Percentiles rank a stretch among this genome's conserved stretches.
Conservation (phyloP, 495 filamentous ascomycete species). For the Pseudomonodictys pantanalensis region DNA sequence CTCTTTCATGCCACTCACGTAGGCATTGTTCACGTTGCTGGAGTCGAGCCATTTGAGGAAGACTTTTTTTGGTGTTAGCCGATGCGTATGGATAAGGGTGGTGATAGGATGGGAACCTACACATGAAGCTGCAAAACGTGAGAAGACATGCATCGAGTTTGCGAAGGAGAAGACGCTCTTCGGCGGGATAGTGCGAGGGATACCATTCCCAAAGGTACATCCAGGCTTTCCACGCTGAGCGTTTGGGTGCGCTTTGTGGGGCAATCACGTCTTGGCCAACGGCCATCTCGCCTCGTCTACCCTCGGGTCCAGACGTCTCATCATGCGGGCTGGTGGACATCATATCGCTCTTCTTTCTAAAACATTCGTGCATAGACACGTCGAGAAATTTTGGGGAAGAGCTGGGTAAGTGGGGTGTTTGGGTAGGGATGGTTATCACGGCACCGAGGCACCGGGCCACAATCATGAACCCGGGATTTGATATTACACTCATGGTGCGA, state of each 20-base stretch:
- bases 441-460: too few relatives aligned
- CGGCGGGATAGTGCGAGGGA: conserved; percentile 21
- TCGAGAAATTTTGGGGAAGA: too few relatives aligned
- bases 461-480: too few relatives aligned
- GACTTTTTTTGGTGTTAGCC: conserved; percentile 24
- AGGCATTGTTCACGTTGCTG: conserved; percentile 70
- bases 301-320: background rate
- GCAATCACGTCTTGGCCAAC: conserved; percentile 7
- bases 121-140: conserved; percentile 43
- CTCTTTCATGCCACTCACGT: conserved; percentile 65
- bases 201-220: conserved; percentile 28
- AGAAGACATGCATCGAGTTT: conserved; percentile 43
- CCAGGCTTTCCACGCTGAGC: conserved; percentile 20
- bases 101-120: conserved; percentile 20
- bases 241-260: conserved; percentile 16
- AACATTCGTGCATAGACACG: too few relatives aligned
- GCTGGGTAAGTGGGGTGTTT: too few relatives aligned
- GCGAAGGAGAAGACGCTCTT: conserved; percentile 29
- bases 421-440: too few relatives aligned
- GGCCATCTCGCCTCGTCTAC: background rate
- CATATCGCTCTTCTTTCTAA: too few relatives aligned
- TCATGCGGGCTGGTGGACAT: background rate
- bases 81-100: background rate
- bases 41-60: conserved; percentile 71
- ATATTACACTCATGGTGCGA: too few relatives aligned